Evolutionary conservation across 345 rosid genomes (phyloP).

Genomic region (Turnera subulata): DNA sequence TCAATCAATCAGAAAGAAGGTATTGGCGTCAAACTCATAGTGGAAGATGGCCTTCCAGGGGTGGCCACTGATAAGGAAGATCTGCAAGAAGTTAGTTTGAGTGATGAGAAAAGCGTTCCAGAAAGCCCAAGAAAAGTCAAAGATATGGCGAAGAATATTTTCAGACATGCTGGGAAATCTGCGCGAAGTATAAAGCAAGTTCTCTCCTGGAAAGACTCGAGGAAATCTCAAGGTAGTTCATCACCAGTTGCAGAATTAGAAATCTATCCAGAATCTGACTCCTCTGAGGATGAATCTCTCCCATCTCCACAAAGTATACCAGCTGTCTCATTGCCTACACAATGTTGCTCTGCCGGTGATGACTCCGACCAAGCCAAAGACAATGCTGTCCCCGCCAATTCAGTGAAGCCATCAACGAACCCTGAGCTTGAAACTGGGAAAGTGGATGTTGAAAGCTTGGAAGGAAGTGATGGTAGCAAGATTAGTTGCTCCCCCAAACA

Average conservation of each 20-base stretch:
- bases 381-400: constrained; percentile 13
- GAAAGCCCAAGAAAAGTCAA: constrained; percentile 57
- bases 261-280: constrained; percentile 30
- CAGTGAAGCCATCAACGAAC: constrained; percentile 19
- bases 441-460: constrained; percentile 14
- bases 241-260: constrained; percentile 28
- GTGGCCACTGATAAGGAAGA: constrained; percentile 25
- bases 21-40: constrained; percentile 41
- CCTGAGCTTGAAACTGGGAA: constrained; percentile 9
- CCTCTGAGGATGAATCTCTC: constrained; percentile 48
- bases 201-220: constrained; percentile 67
- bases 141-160: constrained; percentile 53
- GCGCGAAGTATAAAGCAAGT: constrained; percentile 53
- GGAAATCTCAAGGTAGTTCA: constrained; percentile 23
- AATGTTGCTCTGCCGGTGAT: background rate
- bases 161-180: constrained; percentile 63
- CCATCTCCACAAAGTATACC: constrained; percentile 24
- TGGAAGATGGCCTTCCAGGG: constrained; percentile 42
- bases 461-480: constrained; percentile 11
- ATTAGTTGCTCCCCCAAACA: no score
- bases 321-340: constrained; percentile 20
- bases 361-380: constrained; percentile 21
- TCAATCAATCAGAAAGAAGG: constrained; percentile 44
- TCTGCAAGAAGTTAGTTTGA: constrained; percentile 26
- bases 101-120: constrained; percentile 35